phyloP scores from a whole-genome alignment of 176 grass and related monocot genomes.

The Carex littledalei region DNA sequence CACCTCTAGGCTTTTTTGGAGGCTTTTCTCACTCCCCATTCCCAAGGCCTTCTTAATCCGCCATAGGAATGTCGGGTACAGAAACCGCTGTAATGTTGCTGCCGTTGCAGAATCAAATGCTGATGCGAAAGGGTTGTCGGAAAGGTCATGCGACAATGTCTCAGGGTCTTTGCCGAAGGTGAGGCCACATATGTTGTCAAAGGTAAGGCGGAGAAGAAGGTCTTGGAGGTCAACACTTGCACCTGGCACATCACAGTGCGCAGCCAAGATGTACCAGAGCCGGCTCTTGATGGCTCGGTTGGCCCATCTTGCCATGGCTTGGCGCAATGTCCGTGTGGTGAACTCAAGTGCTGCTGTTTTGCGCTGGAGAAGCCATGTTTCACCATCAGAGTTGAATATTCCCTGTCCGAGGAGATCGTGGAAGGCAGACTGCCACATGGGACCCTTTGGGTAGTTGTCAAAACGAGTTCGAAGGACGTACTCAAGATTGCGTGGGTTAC shows the following conservation, averaged over 20 bases:
- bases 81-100: conserved; percentile 70
- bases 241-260: conserved; percentile 21
- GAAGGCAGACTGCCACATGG: conserved; percentile 82
- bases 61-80: conserved; percentile 82
- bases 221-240: conserved; percentile 82
- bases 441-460: conserved; percentile 96
- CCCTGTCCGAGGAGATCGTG: conserved; percentile 92
- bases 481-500: conserved; percentile 92
- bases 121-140: conserved; percentile 66
- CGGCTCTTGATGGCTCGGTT: conserved; percentile 73
- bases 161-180: conserved; percentile 93
- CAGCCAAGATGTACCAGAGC: conserved; percentile 66
- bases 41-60: conserved; percentile 76
- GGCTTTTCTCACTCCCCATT: conserved; percentile 66
- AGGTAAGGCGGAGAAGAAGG: conserved; percentile 82
- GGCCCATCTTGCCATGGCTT: conserved; percentile 86
- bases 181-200: conserved; percentile 96
- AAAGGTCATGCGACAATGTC: conserved; percentile 56
- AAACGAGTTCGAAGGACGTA: conserved; percentile 86
- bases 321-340: conserved; percentile 79
- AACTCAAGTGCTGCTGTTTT: conserved; percentile 98
- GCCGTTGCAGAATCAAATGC: conserved; percentile 83
- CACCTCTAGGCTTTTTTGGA: conserved; percentile 62
- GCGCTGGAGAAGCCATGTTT: conserved; percentile 91
- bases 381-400: conserved; percentile 98